Percentiles rank a stretch among this genome's conserved stretches.
phyloP scores from a whole-genome alignment of 306 rosid species.

The Ceratonia siliqua region DNA sequence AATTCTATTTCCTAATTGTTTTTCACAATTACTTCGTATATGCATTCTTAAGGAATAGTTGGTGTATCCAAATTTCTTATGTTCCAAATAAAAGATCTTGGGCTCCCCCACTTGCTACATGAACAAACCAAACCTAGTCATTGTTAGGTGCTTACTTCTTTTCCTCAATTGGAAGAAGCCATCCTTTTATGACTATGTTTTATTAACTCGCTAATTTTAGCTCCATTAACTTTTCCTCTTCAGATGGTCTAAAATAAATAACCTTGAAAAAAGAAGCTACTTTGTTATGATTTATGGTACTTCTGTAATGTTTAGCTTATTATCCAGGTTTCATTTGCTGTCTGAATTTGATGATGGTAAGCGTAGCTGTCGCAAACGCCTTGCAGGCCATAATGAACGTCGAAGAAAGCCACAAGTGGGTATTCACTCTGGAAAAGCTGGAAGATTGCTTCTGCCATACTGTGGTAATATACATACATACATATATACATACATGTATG shows the following conservation, averaged over 20 bases:
- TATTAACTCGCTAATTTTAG: background rate
- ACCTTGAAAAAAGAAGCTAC: constrained; percentile 16
- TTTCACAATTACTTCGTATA: background rate
- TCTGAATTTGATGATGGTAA: constrained; percentile 90
- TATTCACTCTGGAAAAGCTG: constrained; percentile 52
- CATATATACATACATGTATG: too few relatives aligned
- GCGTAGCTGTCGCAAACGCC: constrained; percentile 95
- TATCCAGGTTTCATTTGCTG: constrained; percentile 86
- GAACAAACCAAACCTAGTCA: background rate
- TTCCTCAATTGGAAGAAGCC: background rate
- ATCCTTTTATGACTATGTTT: constrained; percentile 2
- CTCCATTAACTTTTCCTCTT: background rate
- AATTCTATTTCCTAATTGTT: background rate
- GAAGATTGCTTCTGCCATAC: constrained; percentile 68
- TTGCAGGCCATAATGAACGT: constrained; percentile 91
- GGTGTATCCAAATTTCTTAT: background rate
- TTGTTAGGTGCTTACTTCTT: background rate
- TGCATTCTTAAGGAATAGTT: background rate
- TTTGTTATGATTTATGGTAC: constrained; percentile 30
- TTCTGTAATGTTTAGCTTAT: constrained; percentile 42
- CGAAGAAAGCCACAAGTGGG: constrained; percentile 81
- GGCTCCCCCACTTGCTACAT: background rate
- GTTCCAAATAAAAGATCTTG: background rate
- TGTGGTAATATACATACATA: constrained; percentile 69
- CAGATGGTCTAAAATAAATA: background rate